phyloP scores from a whole-genome alignment of 148 eudicot genomes.

The Rhododendron kiyosumense region DNA sequence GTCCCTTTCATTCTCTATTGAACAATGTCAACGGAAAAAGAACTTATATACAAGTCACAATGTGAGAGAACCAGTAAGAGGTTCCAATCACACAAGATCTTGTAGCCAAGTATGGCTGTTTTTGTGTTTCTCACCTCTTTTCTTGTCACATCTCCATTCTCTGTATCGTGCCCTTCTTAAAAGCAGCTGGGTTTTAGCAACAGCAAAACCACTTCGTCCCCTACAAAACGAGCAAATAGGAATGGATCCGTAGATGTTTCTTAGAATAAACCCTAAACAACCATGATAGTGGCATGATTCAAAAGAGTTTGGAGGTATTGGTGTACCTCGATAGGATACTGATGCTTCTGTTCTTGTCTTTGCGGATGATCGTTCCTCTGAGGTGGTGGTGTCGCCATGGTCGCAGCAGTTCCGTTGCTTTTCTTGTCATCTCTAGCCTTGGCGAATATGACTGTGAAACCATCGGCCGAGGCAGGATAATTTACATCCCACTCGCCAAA shows the following conservation, averaged over 20 bases:
- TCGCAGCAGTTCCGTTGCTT: constrained; percentile 30
- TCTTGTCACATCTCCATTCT: not conserved
- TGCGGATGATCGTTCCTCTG: constrained; percentile 9
- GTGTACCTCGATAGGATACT: constrained; percentile 8
- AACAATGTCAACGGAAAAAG: not conserved
- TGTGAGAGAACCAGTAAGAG: not conserved
- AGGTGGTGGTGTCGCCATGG: constrained; percentile 8
- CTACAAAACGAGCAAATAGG: constrained; percentile 5
- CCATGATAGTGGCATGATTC: not conserved
- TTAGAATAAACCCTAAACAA: not conserved
- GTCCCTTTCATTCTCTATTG: not conserved
- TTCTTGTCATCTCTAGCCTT: constrained; percentile 86
- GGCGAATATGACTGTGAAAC: constrained; percentile 52
- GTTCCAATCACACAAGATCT: not conserved
- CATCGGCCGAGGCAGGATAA: constrained; percentile 50
- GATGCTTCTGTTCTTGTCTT: constrained; percentile 12
- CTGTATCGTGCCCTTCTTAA: not conserved
- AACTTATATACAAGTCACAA: not conserved
- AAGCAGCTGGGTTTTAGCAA: constrained; percentile 21
- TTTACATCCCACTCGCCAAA: constrained; percentile 59
- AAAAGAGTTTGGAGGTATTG: not conserved
- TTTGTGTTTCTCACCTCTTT: not conserved
- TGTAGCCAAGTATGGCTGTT: not conserved
- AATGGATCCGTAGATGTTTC: not conserved
- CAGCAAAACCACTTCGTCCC: constrained; percentile 64